Conservation (phyloP, 805 yeast species). For the Cyberlindnera mycetangii region DNA sequence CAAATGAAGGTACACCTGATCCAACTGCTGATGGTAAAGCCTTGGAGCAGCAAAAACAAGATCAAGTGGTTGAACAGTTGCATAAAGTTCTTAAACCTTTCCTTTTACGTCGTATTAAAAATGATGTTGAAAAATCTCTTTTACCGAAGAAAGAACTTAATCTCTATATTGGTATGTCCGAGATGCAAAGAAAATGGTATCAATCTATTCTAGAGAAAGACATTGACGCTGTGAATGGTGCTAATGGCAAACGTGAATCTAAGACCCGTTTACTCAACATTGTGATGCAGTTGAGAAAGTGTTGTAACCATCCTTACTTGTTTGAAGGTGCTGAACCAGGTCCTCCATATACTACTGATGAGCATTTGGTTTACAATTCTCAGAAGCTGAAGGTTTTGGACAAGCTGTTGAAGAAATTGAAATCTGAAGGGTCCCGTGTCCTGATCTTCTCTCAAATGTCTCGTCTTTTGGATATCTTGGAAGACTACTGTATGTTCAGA, state of each 20-base stretch:
- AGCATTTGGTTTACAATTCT: slow-evolving; percentile 71
- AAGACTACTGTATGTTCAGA: slow-evolving; percentile 73
- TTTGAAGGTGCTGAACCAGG: slow-evolving; percentile 91
- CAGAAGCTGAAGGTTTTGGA: slow-evolving; percentile 73
- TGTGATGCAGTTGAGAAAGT: slow-evolving; percentile 81
- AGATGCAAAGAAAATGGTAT: slow-evolving; percentile 80
- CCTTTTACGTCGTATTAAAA: slow-evolving; percentile 69
- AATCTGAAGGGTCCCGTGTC: slow-evolving; percentile 71
- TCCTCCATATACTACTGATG: slow-evolving; percentile 84
- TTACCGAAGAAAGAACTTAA: slow-evolving; percentile 74
- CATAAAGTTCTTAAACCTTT: slow-evolving; percentile 78
- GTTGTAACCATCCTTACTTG: slow-evolving; percentile 82
- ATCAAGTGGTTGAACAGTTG: slow-evolving; percentile 58
- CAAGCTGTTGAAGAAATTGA: slow-evolving; percentile 56
- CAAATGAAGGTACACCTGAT: slow-evolving; percentile 29
- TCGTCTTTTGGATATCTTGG: slow-evolving; percentile 74
- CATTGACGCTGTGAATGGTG: slow-evolving; percentile 83
- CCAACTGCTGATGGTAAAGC: slow-evolving; percentile 37
- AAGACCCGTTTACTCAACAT: slow-evolving; percentile 74
- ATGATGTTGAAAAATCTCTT: slow-evolving; percentile 77
- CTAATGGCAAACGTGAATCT: slow-evolving; percentile 68
- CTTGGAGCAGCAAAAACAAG: slow-evolving; percentile 36
- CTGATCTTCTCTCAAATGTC: slow-evolving; percentile 83
- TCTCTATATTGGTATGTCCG: slow-evolving; percentile 69
- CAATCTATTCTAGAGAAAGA: slow-evolving; percentile 74